Conservation (phyloP, 257 asterid species). For the Salvia splendens region DNA sequence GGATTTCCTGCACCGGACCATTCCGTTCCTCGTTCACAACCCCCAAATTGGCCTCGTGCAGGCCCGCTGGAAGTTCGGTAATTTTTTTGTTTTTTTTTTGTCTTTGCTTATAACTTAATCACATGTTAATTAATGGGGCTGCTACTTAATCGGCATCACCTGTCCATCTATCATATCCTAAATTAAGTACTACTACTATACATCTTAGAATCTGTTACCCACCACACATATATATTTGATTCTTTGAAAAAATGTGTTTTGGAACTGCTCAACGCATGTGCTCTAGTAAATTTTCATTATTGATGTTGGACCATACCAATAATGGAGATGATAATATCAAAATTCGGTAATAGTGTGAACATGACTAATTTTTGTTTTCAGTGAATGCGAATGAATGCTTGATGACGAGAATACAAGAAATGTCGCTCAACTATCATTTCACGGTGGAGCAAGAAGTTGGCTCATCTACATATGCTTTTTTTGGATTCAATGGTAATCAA, state of each 20-base stretch:
- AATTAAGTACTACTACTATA: no score
- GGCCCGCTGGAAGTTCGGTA: slow-evolving; percentile 94
- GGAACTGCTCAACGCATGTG: slow-evolving; percentile 44
- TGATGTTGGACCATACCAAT: slow-evolving; percentile 42
- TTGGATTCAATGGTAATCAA: slow-evolving; percentile 84
- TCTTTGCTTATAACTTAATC: no score
- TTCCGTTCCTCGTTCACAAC: slow-evolving; percentile 76
- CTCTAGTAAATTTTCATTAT: slow-evolving; percentile 15
- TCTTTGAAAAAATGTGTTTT: slow-evolving; percentile 22
- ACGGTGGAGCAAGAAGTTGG: slow-evolving; percentile 99
- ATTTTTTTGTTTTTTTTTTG: no score
- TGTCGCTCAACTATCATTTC: slow-evolving; percentile 93
- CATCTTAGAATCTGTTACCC: no score
- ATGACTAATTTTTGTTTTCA: slow-evolving; percentile 29
- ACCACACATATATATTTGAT: slow-evolving; percentile 22
- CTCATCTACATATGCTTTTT: slow-evolving; percentile 85
- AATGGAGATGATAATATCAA: no score
- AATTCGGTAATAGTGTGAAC: not conserved
- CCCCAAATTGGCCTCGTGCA: slow-evolving; percentile 85
- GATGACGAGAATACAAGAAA: slow-evolving; percentile 98
- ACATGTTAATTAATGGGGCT: no score
- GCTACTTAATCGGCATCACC: not conserved
- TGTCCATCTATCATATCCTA: not conserved
- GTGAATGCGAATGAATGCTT: slow-evolving; percentile 91
- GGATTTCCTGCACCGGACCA: slow-evolving; percentile 75